Base-by-base conservation (phyloP, 177 flowering plant species). In the Tripterygium wilfordii region DNA sequence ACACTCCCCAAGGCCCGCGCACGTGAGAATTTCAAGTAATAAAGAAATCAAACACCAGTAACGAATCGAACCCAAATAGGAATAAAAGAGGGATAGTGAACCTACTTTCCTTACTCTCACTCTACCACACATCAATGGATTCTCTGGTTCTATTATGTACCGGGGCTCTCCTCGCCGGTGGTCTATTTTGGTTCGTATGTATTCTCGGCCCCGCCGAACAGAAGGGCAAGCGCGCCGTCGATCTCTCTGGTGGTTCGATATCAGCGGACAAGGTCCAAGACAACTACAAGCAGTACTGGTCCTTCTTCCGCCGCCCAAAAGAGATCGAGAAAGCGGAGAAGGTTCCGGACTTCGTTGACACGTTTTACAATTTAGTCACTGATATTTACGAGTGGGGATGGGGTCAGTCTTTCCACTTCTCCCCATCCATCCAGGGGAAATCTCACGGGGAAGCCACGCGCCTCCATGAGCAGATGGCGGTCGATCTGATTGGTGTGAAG, bases 381-480 rank as follows among this genome's bases (percentile, higher is more conserved):
- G 98, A 91, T 45, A 91, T 91, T 51, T 91, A 88, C 72, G 96
- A 88, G 60, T 91, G 98, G 98, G 96, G 98, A 0, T 91, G 95
- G 98, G 96, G 96, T 1, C 96, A 88, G 54, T 75, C 82, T 53
- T 88, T 91, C 74, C 96, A 91, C 52, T 91, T 91, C 67, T 73
- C 88, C 6, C 98, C 96, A 0, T 67, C 86, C 28, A 21, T 88
- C 25, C 82, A 77, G 13, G 88, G 88, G 0, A 78, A 79, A 21
- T 85, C 96, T 8, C 72, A 91, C 70, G 76, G 69, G 2, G 95
- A 85, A 0, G 84, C 89, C 48, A 91, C 96, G 35, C 71, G 87
- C 28, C 40, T 74, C 47, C 97, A 87, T 61, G 96, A 90, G 54
- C 82, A 80, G 54, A 76, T 69, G 80, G 95, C 85, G 58, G 95